Percentiles rank a stretch among this genome's conserved stretches.
Conservation (phyloP, 202 grass and related monocot genomes). For the Dendrocalamus latiflorus region DNA sequence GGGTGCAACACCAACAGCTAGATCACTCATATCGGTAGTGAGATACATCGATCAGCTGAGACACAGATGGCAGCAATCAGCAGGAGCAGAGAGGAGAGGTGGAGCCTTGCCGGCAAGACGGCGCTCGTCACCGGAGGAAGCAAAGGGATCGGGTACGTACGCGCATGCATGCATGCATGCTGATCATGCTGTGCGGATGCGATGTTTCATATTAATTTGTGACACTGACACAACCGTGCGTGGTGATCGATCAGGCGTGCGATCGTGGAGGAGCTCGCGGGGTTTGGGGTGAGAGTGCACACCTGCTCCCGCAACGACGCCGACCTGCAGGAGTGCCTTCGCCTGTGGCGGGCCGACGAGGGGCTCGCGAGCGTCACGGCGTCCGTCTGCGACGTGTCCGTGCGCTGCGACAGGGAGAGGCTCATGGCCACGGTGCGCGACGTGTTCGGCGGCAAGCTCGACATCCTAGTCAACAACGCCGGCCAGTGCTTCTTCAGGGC, state of each 20-base stretch:
- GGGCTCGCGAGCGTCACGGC: conserved; percentile 42
- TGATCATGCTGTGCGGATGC: neutral
- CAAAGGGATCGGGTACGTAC: conserved; percentile 57
- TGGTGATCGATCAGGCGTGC: conserved; percentile 21
- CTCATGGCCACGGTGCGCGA: conserved; percentile 34
- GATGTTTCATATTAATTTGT: too few relatives aligned
- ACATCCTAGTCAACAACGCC: conserved; percentile 79
- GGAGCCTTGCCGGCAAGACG: conserved; percentile 49
- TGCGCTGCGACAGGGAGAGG: conserved; percentile 40
- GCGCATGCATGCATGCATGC: neutral
- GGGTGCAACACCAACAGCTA: neutral
- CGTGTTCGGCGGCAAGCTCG: conserved; percentile 41
- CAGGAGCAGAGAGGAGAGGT: conserved; percentile 36
- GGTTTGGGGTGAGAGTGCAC: conserved; percentile 54
- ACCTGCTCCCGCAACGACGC: conserved; percentile 41
- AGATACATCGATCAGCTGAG: neutral
- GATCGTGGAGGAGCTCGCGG: conserved; percentile 61
- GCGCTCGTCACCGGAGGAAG: conserved; percentile 67
- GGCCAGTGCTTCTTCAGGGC: conserved; percentile 18
- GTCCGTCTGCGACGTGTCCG: conserved; percentile 59
- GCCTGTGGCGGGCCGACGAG: conserved; percentile 21
- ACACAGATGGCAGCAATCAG: neutral
- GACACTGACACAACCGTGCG: too few relatives aligned
- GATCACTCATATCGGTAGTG: neutral
- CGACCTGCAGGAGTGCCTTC: conserved; percentile 37